Evolutionary conservation across 2,329 filamentous ascomycete species (phyloP).

Genomic region (Tothia fuscella): DNA sequence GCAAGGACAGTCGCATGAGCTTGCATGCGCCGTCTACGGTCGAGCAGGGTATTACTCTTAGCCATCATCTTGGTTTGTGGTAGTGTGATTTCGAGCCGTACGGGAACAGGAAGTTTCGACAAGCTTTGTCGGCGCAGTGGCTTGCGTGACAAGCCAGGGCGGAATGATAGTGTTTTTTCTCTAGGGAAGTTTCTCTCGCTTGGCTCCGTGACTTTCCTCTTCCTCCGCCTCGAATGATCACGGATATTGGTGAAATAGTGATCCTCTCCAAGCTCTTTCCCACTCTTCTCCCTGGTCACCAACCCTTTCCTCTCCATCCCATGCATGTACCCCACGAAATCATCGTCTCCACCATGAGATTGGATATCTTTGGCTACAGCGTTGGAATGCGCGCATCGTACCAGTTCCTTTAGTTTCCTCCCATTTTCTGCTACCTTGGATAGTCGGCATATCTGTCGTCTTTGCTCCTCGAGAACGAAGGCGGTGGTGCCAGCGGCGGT

Average conservation of each 20-base stretch:
- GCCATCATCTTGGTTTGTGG: no score
- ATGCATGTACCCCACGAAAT: slow-evolving; percentile 2
- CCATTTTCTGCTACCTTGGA: slow-evolving; percentile 5
- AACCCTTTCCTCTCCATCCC: not conserved
- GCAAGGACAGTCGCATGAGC: no score
- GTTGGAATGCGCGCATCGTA: not conserved
- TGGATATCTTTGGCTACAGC: not conserved
- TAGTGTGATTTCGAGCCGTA: not conserved
- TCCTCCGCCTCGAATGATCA: no score
- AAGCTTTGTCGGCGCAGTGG: not conserved
- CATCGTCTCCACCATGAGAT: no score
- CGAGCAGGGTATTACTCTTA: no score
- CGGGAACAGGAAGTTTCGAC: not conserved
- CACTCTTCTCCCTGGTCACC: slow-evolving; percentile 2
- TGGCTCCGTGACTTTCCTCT: slow-evolving; percentile 1
- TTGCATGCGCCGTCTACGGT: no score
- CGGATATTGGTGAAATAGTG: not conserved
- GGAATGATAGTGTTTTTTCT: not conserved
- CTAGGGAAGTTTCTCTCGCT: not conserved
- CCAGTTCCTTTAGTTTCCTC: slow-evolving; percentile 1
- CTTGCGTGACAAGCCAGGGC: no score
- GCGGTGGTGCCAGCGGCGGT: slow-evolving; percentile 6
- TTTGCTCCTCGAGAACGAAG: slow-evolving; percentile 7
- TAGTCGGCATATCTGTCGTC: slow-evolving; percentile 6
- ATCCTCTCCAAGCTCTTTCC: not conserved